phyloP scores from a whole-genome alignment of 108 stramenopile species.

The Cyclotella cryptica region DNA sequence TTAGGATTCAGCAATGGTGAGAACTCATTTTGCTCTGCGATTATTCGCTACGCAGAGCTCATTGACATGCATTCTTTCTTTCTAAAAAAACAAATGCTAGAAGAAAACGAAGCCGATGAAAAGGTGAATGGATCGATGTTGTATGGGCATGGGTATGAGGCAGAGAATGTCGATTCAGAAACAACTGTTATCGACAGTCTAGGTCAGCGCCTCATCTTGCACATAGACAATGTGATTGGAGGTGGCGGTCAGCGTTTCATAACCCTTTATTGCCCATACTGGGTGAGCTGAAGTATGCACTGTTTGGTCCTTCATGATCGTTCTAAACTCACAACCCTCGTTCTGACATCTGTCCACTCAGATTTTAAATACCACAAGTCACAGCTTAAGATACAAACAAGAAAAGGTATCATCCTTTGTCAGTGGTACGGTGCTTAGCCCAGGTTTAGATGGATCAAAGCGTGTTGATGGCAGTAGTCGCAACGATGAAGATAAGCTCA shows the following conservation, averaged over 20 bases:
- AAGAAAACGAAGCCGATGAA: constrained; percentile 25
- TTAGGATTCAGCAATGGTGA: constrained; percentile 32
- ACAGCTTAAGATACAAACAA: constrained; percentile 85
- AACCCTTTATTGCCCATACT: constrained; percentile 89
- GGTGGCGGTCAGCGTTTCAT: constrained; percentile 92
- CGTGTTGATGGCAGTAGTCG: constrained; percentile 75
- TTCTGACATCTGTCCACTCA: background rate
- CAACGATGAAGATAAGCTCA: constrained; percentile 35
- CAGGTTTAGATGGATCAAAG: constrained; percentile 54
- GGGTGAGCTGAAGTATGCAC: constrained; percentile 57
- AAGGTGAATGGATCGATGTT: constrained; percentile 38
- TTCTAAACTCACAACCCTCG: background rate
- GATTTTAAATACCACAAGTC: constrained; percentile 91
- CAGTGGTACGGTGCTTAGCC: constrained; percentile 72
- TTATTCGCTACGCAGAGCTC: no score
- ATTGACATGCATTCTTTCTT: no score
- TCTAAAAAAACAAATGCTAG: background rate
- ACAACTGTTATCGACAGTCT: constrained; percentile 86
- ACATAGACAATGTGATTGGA: constrained; percentile 89
- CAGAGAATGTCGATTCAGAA: constrained; percentile 70
- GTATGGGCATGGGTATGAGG: constrained; percentile 56
- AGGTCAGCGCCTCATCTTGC: constrained; percentile 85
- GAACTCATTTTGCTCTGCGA: background rate
- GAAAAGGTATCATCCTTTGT: constrained; percentile 74
- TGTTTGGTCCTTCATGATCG: background rate